Conservation (phyloP, 495 filamentous ascomycete species). For the Staphylotrichum tortipilum region DNA sequence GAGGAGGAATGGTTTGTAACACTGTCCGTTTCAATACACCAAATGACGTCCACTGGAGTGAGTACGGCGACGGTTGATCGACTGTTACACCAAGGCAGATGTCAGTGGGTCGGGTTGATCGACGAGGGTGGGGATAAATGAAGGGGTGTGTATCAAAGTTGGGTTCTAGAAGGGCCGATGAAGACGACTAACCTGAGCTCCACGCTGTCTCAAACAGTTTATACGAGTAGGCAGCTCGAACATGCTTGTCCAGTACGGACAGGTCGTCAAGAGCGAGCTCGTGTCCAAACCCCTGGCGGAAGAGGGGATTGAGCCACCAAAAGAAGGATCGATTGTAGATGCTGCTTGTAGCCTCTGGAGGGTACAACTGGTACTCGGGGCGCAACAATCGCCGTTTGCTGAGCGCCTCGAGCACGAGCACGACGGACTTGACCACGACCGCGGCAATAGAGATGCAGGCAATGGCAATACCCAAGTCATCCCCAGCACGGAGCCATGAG, state of each 20-base stretch:
- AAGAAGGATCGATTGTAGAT: slow-evolving; percentile 29
- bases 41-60: slow-evolving; percentile 34
- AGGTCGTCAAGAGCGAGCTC: slow-evolving; percentile 27
- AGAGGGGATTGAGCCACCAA: slow-evolving; percentile 35
- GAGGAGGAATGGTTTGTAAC: slow-evolving; percentile 41
- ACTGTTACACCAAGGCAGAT: too few relatives aligned
- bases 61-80: slow-evolving; percentile 25
- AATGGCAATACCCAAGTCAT: slow-evolving; percentile 1
- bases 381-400: slow-evolving; percentile 45
- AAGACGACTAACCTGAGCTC: slow-evolving; percentile 24
- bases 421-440: slow-evolving; percentile 19
- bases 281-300: slow-evolving; percentile 22
- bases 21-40: slow-evolving; percentile 43
- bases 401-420: slow-evolving; percentile 43
- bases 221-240: slow-evolving; percentile 34
- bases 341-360: slow-evolving; percentile 29
- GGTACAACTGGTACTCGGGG: slow-evolving; percentile 26
- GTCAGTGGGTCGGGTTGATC: too few relatives aligned
- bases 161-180: too few relatives aligned
- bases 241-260: slow-evolving; percentile 38
- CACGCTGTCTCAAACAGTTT: slow-evolving; percentile 25
- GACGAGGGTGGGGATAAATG: too few relatives aligned
- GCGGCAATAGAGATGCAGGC: slow-evolving; percentile 15
- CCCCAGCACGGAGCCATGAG: slow-evolving; percentile 30
- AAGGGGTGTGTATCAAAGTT: too few relatives aligned